Percentiles rank a stretch among this genome's conserved stretches.
These are phyloP conservation scores for Starmerella potacharoeniae DNA, from an alignment of 805 yeast genomes.

Conservation along the genomic window DNA sequence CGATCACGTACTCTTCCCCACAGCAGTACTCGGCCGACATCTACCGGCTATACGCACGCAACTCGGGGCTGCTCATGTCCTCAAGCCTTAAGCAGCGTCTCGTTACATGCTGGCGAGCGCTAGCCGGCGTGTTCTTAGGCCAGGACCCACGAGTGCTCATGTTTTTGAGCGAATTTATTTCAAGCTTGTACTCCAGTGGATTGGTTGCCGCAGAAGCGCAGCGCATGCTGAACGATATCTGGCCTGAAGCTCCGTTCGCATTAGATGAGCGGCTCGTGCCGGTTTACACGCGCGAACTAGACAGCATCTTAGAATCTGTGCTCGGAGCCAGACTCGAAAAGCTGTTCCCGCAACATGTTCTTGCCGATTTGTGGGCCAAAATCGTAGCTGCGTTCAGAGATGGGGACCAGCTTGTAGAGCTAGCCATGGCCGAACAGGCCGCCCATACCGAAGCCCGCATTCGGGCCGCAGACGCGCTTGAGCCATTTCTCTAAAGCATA, in stretches of 20 bases:
- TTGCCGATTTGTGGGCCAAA: conserved; percentile 7
- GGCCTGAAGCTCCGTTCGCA: conserved; percentile 6
- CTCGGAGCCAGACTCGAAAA: conserved; percentile 1
- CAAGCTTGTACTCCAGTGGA: not conserved
- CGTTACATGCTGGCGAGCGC: conserved; percentile 8
- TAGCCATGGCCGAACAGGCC: conserved; percentile 8
- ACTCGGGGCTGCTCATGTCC: conserved; percentile 6
- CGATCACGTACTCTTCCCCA: not conserved
- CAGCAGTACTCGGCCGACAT: not conserved
- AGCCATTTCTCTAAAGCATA: not conserved
- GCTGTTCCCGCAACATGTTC: conserved; percentile 2
- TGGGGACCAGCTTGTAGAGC: conserved; percentile 11
- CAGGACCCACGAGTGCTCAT: conserved; percentile 18
- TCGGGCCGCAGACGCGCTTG: not conserved
- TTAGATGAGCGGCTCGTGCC: conserved; percentile 1
- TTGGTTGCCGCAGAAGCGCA: not conserved
- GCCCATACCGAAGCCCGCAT: not conserved
- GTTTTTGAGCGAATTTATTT: not conserved
- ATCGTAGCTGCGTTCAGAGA: conserved; percentile 3
- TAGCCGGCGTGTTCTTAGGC: conserved; percentile 16
- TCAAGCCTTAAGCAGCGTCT: conserved; percentile 6
- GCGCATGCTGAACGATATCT: not conserved
- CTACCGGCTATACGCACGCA: not conserved
- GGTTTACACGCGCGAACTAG: not conserved
- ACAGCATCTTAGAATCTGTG: not conserved